Evolutionary conservation across 805 yeast species (phyloP).

Genomic region (Hanseniaspora vineae): DNA sequence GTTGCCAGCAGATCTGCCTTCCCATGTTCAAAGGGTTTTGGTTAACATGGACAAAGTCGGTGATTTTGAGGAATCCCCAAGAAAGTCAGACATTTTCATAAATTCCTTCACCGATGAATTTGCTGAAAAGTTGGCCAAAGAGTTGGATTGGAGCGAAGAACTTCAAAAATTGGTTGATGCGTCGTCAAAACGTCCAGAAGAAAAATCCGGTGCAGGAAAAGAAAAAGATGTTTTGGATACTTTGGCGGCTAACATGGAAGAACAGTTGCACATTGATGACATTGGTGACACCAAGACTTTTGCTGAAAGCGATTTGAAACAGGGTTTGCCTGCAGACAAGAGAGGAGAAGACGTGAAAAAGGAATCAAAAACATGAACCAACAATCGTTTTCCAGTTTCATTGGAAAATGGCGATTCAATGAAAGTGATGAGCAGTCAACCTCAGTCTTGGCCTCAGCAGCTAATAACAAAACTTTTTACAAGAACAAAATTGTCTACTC

Average conservation of each 20-base stretch:
- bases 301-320: not conserved
- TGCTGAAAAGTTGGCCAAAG: constrained; percentile 37
- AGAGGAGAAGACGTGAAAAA: not conserved
- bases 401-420: constrained; percentile 1
- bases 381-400: not conserved
- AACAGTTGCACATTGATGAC: constrained; percentile 9
- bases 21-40: constrained; percentile 41
- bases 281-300: not conserved
- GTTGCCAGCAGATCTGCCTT: constrained; percentile 53
- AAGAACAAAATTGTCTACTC: not conserved
- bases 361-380: not conserved
- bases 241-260: constrained; percentile 7
- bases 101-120: constrained; percentile 57
- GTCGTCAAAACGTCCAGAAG: not conserved
- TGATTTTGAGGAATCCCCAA: constrained; percentile 38
- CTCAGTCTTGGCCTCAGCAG: not conserved
- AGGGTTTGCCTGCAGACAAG: not conserved
- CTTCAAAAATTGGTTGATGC: constrained; percentile 7
- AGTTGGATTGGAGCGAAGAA: constrained; percentile 38
- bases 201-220: not conserved
- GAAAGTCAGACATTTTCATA: constrained; percentile 48
- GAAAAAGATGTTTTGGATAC: constrained; percentile 1
- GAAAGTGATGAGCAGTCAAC: not conserved
- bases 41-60: constrained; percentile 74
- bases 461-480: not conserved